Evolutionary conservation across 2,329 filamentous ascomycete genomes (phyloP).

Genomic region (Pyricularia grisea): DNA sequence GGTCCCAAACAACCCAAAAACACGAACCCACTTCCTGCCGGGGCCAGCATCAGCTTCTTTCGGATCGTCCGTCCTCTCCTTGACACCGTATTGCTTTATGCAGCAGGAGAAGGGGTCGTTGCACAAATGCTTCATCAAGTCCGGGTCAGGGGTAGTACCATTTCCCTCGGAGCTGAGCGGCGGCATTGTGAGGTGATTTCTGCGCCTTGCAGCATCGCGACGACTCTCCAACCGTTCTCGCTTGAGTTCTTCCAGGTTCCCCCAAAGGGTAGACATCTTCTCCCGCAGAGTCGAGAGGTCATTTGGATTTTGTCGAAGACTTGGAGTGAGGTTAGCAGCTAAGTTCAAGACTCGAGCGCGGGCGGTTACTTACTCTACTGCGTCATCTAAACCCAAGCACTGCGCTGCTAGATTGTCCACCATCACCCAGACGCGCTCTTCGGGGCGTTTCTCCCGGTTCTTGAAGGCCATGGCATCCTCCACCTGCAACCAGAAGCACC

Average conservation of each 20-base stretch:
- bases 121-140: conserved; percentile 13
- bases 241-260: conserved; percentile 69
- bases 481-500: conserved; percentile 72
- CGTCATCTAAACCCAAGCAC: conserved; percentile 37
- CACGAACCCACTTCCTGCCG: conserved; percentile 46
- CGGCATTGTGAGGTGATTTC: conserved; percentile 16
- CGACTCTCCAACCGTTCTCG: conserved; percentile 18
- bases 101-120: conserved; percentile 62
- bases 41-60: conserved; percentile 33
- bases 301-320: conserved; percentile 40
- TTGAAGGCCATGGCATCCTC: conserved; percentile 48
- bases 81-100: conserved; percentile 60
- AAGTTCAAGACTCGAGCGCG: conserved; percentile 11
- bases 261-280: conserved; percentile 73
- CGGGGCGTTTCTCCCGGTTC: conserved; percentile 17
- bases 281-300: conserved; percentile 50
- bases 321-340: conserved; percentile 21
- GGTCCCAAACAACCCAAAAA: conserved; percentile 57
- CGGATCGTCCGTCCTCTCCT: conserved; percentile 27
- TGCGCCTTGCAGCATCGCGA: not conserved
- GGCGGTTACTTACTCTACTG: conserved; percentile 23
- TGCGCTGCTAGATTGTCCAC: conserved; percentile 51
- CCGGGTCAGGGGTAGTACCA: conserved; percentile 5
- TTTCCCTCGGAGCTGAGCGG: conserved; percentile 26
- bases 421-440: conserved; percentile 52